Conservation (phyloP, 2,329 filamentous ascomycete genomes). For the Alternaria sp. region DNA sequence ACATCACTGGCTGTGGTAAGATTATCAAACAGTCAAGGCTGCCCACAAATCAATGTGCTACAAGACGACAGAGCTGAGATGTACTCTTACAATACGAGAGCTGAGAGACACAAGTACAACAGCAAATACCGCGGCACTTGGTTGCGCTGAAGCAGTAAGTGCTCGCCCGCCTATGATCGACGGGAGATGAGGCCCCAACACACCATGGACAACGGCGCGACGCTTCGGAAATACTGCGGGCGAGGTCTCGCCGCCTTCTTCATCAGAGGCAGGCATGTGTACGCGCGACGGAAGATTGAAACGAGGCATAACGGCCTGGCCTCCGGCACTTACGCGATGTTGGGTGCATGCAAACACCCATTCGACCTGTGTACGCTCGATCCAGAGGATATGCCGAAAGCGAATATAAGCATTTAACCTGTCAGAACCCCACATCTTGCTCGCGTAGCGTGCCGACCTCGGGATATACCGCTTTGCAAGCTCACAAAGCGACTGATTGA, state of each 20-base stretch:
- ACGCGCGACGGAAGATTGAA: slow-evolving; percentile 9
- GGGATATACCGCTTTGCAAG: neutral
- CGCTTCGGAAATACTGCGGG: slow-evolving; percentile 33
- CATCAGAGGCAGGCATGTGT: slow-evolving; percentile 3
- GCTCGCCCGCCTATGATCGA: slow-evolving; percentile 22
- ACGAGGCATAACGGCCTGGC: slow-evolving; percentile 9
- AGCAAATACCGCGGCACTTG: slow-evolving; percentile 1
- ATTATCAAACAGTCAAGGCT: slow-evolving; percentile 26
- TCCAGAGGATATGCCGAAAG: neutral
- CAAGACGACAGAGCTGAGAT: slow-evolving; percentile 10
- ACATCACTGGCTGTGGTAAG: slow-evolving; percentile 36
- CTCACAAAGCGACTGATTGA: neutral
- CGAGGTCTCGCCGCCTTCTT: slow-evolving; percentile 24
- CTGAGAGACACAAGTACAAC: slow-evolving; percentile 1
- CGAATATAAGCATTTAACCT: slow-evolving; percentile 10
- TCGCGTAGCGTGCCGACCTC: neutral
- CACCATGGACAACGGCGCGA: slow-evolving; percentile 24
- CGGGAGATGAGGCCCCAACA: slow-evolving; percentile 36
- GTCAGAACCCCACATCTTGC: slow-evolving; percentile 8
- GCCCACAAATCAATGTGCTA: slow-evolving; percentile 6
- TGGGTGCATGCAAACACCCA: slow-evolving; percentile 10
- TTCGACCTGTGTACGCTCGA: neutral
- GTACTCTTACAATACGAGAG: slow-evolving; percentile 2
- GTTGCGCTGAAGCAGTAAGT: slow-evolving; percentile 11
- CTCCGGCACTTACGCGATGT: slow-evolving; percentile 1